These are phyloP conservation scores for Cryptococcus amylolentus DNA, from an alignment of 1,284 basidiomycete genomes.

Conservation along the genomic window DNA sequence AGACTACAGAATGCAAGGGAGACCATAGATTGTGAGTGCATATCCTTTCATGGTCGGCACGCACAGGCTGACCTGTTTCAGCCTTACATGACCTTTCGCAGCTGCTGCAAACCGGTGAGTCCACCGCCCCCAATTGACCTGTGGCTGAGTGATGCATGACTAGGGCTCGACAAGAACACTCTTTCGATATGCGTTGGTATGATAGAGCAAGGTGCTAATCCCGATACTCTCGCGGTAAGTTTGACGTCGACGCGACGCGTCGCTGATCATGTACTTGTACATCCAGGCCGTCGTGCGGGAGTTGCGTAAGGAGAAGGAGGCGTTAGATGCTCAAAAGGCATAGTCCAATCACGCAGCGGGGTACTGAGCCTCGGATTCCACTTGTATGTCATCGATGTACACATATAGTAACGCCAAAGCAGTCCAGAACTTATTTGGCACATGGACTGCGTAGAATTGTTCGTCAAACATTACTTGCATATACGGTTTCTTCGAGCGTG, in stretches of 20 bases:
- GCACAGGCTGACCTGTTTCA: conserved; percentile 5
- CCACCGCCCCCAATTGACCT: not conserved
- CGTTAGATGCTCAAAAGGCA: conserved; percentile 7
- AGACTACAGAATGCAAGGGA: conserved; percentile 44
- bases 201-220: conserved; percentile 48
- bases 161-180: conserved; percentile 47
- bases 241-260: not conserved
- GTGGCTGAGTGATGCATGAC: not conserved
- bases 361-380: not conserved
- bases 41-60: not conserved
- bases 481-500: too few relatives aligned
- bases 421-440: too few relatives aligned
- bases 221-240: conserved; percentile 46
- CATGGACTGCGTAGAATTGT: not conserved
- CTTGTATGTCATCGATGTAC: not conserved
- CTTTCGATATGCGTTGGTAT: conserved; percentile 46
- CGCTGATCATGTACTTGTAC: not conserved
- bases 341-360: not conserved
- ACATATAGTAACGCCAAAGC: not conserved
- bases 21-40: conserved; percentile 43
- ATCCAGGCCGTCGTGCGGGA: conserved; percentile 27
- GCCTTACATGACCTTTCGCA: conserved; percentile 46
- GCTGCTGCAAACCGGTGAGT: conserved; percentile 42
- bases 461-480: too few relatives aligned
- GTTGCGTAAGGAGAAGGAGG: conserved; percentile 19